Conservation (phyloP, 495 filamentous ascomycete genomes). For the Aspergillus affinis region DNA sequence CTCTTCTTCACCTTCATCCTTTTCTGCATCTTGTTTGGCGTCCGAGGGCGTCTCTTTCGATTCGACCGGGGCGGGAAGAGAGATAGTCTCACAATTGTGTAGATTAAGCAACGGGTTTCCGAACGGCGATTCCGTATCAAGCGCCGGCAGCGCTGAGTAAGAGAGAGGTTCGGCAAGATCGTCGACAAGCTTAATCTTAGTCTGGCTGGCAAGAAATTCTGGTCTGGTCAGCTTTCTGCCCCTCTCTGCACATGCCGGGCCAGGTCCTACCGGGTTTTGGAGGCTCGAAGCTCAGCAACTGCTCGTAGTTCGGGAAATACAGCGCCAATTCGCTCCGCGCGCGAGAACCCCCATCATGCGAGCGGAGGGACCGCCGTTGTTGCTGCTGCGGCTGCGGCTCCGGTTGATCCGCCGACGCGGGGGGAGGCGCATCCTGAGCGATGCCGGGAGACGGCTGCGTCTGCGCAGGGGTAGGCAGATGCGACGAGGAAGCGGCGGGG, state of each 20-base stretch:
- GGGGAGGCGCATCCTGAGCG: neutral
- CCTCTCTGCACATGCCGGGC: neutral
- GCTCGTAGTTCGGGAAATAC: conserved; percentile 90
- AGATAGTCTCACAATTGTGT: conserved; percentile 34
- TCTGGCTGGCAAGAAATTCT: conserved; percentile 48
- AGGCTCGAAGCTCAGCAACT: conserved; percentile 78
- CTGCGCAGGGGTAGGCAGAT: neutral
- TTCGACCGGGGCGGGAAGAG: conserved; percentile 19
- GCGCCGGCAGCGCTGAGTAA: conserved; percentile 12
- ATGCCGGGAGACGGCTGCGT: neutral
- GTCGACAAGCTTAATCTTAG: conserved; percentile 46
- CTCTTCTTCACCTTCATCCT: conserved; percentile 48
- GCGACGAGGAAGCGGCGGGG: neutral
- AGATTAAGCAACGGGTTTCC: conserved; percentile 43
- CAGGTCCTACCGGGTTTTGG: conserved; percentile 66
- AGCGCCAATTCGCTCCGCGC: conserved; percentile 84
- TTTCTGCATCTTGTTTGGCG: conserved; percentile 61
- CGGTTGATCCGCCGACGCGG: neutral
- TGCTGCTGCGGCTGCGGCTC: neutral
- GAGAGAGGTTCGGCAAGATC: conserved; percentile 36
- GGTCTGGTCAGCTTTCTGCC: conserved; percentile 4
- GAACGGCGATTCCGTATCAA: conserved; percentile 31
- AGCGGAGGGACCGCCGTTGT: conserved; percentile 50
- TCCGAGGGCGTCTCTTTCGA: conserved; percentile 1
- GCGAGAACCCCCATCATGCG: conserved; percentile 52